phyloP scores from a whole-genome alignment of 2,329 filamentous ascomycete genomes.

The Incumbomyces delicatus region DNA sequence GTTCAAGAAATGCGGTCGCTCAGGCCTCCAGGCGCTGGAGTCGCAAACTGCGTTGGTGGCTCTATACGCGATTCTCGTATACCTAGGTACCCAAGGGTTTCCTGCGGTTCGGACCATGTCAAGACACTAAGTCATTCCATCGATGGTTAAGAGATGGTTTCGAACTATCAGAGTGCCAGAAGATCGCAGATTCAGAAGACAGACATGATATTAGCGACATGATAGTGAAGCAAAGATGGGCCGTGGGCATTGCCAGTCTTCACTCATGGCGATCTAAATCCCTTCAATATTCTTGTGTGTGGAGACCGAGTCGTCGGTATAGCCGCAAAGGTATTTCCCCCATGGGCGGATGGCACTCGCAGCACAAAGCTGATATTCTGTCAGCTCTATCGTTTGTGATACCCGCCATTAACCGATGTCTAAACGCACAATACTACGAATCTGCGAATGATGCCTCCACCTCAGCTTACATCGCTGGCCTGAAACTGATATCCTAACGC shows the following conservation, averaged over 20 bases:
- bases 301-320: constrained; percentile 37
- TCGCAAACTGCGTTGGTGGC: constrained; percentile 14
- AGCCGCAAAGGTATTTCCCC: too few species aligned
- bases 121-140: constrained; percentile 26
- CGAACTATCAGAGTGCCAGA: constrained; percentile 14
- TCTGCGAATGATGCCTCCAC: too few species aligned
- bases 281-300: constrained; percentile 26
- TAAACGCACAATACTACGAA: too few species aligned
- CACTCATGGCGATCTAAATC: constrained; percentile 19
- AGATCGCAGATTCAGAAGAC: constrained; percentile 13
- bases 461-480: too few species aligned
- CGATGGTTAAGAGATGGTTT: constrained; percentile 23
- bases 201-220: constrained; percentile 27
- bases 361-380: too few species aligned
- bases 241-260: constrained; percentile 32
- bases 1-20: constrained; percentile 14
- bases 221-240: constrained; percentile 28
- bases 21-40: constrained; percentile 3
- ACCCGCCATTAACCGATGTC: too few species aligned
- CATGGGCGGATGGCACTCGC: too few species aligned
- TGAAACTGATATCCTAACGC: too few species aligned
- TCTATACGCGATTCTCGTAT: constrained; percentile 24
- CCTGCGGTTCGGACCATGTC: constrained; percentile 26
- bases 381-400: too few species aligned
- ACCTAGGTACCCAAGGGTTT: constrained; percentile 16